Base-by-base conservation (phyloP, 2,329 filamentous ascomycete genomes). In the Fusarium compactum region DNA sequence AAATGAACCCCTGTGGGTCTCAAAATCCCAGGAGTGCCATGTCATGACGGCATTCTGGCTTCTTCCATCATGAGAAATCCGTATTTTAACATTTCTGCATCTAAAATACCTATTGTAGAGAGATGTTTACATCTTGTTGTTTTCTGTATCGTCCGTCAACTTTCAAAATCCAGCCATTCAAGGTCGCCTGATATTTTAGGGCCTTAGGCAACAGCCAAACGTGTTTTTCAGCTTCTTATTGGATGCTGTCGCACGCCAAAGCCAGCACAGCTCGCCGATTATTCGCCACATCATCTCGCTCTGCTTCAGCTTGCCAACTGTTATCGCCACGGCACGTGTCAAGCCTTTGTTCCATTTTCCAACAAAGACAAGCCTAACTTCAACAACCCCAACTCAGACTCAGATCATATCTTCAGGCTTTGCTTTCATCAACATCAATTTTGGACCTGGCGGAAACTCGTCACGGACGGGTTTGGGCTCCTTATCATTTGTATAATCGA, bases 271-370 rank as follows among this genome's bases (percentile, higher is more conserved):
- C 62, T 57, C 15, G 40, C 22, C 45, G 22, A n/a, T 18, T 27
- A 34, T 34, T 61, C 60, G 66, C 66, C 66, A 69, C 67, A 46
- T 69, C 59, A 44, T 60, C 54, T 46, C 25, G 16, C 29, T 50
- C 40, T 27, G 46, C 62, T 53, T 67, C 48, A 59, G 59, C 50
- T 46, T 30, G 24, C n/a, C 48, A 41, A 41, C 27, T 47, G 44
- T 59, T 69, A 58, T 67, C 54, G 53, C 65, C 43, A 63, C 58
- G 47, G 66, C 65, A 69, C 66, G 65, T 69, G 51, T 53, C 30
- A 38, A 61, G 25, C 34, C 12, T 56, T 24, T 46, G 20, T 24
- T 41, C 25, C 34, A 38, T 38, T 38, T n/a, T 25, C 40, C 56
- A 30, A 25, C 50, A 6, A 52, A 65, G 32, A 22, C 27, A 20